Conservation (phyloP, 352 stramenopile species). For the Globisporangium spinosum region DNA sequence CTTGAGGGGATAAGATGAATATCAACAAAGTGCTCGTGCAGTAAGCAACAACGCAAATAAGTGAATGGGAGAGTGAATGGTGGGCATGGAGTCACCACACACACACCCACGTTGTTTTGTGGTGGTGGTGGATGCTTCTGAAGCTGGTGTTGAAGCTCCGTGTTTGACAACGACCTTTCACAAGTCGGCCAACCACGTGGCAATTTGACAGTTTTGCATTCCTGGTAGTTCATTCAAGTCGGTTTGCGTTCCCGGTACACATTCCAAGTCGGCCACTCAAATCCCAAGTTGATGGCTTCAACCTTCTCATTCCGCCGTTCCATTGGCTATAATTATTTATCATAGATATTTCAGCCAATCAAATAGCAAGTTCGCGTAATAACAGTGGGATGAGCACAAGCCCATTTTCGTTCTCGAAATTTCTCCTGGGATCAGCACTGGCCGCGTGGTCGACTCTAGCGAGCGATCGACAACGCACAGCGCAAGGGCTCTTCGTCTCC, state of each 20-base stretch:
- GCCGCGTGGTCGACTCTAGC: slow-evolving; percentile 2
- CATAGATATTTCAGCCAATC: not conserved
- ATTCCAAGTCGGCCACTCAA: not conserved
- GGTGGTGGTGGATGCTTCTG: too few species aligned
- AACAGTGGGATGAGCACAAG: not conserved
- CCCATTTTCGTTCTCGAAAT: slow-evolving; percentile 18
- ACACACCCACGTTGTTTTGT: too few species aligned
- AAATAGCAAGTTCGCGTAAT: not conserved
- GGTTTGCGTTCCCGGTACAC: not conserved
- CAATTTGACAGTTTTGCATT: not conserved
- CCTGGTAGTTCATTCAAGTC: too few species aligned
- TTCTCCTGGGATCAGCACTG: slow-evolving; percentile 12
- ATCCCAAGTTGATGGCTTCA: not conserved
- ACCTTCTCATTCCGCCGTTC: not conserved
- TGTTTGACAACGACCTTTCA: not conserved
- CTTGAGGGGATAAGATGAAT: too few species aligned
- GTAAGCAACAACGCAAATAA: too few species aligned
- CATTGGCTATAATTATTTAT: not conserved
- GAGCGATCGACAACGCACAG: not conserved
- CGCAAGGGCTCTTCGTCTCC: slow-evolving; percentile 1
- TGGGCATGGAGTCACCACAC: too few species aligned
- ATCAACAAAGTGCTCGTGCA: too few species aligned
- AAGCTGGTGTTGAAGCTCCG: too few species aligned
- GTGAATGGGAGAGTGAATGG: too few species aligned
- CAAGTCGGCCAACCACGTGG: not conserved